phyloP scores from a whole-genome alignment of 208 protist species.

The Leishmania mexicana region DNA sequence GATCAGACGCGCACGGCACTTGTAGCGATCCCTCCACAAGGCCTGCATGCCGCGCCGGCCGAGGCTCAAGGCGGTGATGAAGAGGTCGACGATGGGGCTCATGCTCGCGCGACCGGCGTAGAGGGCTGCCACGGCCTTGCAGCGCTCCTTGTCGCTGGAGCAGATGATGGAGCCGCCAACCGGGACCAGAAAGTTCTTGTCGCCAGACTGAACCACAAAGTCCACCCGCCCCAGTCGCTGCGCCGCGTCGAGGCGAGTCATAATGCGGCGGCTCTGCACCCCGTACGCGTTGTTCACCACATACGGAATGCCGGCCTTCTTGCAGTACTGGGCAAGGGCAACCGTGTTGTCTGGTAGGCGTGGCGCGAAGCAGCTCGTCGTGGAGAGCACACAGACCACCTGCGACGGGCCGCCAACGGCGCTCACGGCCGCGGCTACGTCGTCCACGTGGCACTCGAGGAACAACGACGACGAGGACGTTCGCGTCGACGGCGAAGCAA shows the following conservation, averaged over 20 bases:
- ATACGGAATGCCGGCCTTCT: constrained; percentile 80
- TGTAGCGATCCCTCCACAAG: constrained; percentile 84
- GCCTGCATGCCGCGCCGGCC: constrained; percentile 79
- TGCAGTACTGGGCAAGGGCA: constrained; percentile 92
- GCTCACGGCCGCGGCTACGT: constrained; percentile 69
- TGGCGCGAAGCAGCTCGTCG: constrained; percentile 98
- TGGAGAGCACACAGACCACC: constrained; percentile 96
- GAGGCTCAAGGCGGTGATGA: constrained; percentile 96
- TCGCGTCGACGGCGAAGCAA: not conserved
- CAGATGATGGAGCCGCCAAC: constrained; percentile 92
- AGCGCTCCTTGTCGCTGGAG: constrained; percentile 26
- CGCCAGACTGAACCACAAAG: constrained; percentile 96
- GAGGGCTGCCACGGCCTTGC: constrained; percentile 42
- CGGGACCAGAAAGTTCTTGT: constrained; percentile 99
- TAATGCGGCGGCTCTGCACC: constrained; percentile 89
- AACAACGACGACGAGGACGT: constrained; percentile 47
- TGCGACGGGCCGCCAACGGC: constrained; percentile 53
- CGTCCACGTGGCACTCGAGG: constrained; percentile 67
- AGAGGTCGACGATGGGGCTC: constrained; percentile 94
- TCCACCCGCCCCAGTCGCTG: constrained; percentile 89
- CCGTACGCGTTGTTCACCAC: constrained; percentile 99
- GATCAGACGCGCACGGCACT: constrained; percentile 32
- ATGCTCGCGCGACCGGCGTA: constrained; percentile 95
- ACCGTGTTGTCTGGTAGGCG: constrained; percentile 95
- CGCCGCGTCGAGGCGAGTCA: constrained; percentile 80